Evolutionary conservation across 1,284 basidiomycete species (phyloP), one percentile per base, ranked within the genome.

Genomic region (Ceraceosorus bombacis): DNA sequence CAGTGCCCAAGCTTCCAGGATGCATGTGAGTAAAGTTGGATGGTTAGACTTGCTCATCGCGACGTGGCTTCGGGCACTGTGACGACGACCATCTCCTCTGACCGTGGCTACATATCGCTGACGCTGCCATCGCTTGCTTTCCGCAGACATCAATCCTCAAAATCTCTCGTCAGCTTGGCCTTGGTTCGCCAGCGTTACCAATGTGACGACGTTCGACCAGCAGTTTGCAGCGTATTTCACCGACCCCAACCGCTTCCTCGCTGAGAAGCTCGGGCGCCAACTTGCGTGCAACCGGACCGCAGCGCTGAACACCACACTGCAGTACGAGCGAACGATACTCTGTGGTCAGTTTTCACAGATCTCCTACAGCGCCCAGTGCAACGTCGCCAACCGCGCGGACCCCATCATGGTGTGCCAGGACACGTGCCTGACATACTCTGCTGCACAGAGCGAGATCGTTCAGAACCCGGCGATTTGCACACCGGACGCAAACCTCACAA

Each of bases 121-220:
- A 27, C 27, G 27, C 27, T 27, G 27, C 27, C 27, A 27, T 60
- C 53, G 12, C 37, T n/a, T 27, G 27, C 27, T 27, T 27, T 27
- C 27, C 54, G 3, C 59, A 57, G 49, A 78, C 61, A 62, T 81
- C 59, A 70, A 74, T 58, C 79, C 79, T 0, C 53, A 62, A 37
- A 78, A 78, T 62, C 71, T 81, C 12, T 72, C 78, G 9, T 58
- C 68, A 57, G 68, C 77, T 13, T 80, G 70, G 64, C 72, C 72
- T 36, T 80, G 65, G 41, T 68, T 80, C 64, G 17, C 71, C 8
- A 61, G 56, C 7, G 79, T 80, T 39, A 74, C 63, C 50, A 74
- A 76, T 39, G 79, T 80, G 0, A 58, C 72, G 1, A 72, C 78
- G 6, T 80, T 80, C 58, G 80, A 80, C 64, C 66, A 70, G 43